Conservation (phyloP, 495 filamentous ascomycete species). For the Tuber aestivum region DNA sequence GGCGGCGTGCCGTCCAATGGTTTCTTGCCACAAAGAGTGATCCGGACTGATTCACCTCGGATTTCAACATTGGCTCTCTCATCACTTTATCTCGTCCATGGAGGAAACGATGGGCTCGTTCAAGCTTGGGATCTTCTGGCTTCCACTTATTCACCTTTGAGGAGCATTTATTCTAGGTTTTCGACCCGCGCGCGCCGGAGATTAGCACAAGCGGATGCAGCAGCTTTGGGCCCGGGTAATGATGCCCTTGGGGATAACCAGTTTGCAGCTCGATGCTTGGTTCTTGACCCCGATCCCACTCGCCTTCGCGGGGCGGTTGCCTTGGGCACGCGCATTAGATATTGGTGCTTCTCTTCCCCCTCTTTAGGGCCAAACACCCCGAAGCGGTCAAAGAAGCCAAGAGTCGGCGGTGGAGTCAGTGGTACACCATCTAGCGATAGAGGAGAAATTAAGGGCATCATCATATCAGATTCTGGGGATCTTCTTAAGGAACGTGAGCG, state of each 20-base stretch:
- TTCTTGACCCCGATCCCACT: conserved; percentile 82
- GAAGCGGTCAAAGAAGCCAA: conserved; percentile 40
- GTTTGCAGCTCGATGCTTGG: conserved; percentile 75
- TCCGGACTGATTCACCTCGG: conserved; percentile 85
- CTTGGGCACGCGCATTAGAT: conserved; percentile 77
- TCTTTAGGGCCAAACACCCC: conserved; percentile 48
- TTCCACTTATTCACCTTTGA: conserved; percentile 69
- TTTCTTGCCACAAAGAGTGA: conserved; percentile 63
- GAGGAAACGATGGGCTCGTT: conserved; percentile 89
- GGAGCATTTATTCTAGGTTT: conserved; percentile 84
- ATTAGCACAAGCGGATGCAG: conserved; percentile 63
- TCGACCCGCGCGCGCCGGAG: conserved; percentile 70
- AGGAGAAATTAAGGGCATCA: conserved; percentile 67
- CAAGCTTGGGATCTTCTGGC: conserved; percentile 95
- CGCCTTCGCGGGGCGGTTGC: conserved; percentile 86
- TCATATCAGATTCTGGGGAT: conserved; percentile 64
- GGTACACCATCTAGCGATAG: conserved; percentile 52
- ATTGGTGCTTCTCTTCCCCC: conserved; percentile 85
- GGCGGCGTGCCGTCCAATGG: conserved; percentile 51
- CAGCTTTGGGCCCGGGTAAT: conserved; percentile 46
- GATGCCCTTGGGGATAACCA: conserved; percentile 60
- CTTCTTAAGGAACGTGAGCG: conserved; percentile 53
- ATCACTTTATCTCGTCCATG: conserved; percentile 82
- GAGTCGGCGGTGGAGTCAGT: conserved; percentile 53
- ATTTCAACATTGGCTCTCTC: conserved; percentile 81